Evolutionary conservation across 208 protist species (phyloP).

Genomic region (Borovskyia barvae): DNA sequence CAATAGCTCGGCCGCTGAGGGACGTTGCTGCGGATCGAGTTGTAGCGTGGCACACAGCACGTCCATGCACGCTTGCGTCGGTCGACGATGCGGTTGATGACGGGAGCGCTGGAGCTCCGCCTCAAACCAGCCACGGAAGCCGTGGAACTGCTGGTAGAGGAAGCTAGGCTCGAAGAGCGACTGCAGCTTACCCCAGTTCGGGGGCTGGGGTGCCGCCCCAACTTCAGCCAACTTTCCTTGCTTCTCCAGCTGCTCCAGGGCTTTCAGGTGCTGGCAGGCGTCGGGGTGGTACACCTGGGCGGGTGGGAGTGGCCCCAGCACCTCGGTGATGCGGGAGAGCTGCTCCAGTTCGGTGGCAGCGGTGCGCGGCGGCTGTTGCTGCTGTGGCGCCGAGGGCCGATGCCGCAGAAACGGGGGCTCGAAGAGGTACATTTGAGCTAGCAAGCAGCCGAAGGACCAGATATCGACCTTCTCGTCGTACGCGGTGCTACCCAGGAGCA

Average conservation of each 20-base stretch:
- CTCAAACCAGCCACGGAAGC: slow-evolving; percentile 74
- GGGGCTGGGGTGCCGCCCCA: slow-evolving; percentile 3
- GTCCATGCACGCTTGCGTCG: slow-evolving; percentile 62
- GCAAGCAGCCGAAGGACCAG: slow-evolving; percentile 93
- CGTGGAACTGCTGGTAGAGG: slow-evolving; percentile 55
- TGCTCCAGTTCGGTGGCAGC: slow-evolving; percentile 72
- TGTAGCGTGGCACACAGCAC: slow-evolving; percentile 76
- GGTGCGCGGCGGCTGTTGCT: slow-evolving; percentile 17
- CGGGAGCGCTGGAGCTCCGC: slow-evolving; percentile 50
- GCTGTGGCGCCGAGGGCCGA: slow-evolving; percentile 12
- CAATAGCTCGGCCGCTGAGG: slow-evolving; percentile 73
- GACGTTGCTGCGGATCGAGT: slow-evolving; percentile 62
- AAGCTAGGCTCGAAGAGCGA: slow-evolving; percentile 70
- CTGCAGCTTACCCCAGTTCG: slow-evolving; percentile 28
- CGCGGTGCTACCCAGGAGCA: slow-evolving; percentile 83
- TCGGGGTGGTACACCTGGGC: slow-evolving; percentile 37
- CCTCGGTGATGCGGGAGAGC: slow-evolving; percentile 63
- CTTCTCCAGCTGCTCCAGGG: slow-evolving; percentile 40
- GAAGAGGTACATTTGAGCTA: slow-evolving; percentile 94
- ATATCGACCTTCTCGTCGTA: slow-evolving; percentile 93
- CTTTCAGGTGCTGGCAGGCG: slow-evolving; percentile 43
- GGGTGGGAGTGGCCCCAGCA: slow-evolving; percentile 62
- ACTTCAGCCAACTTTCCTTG: slow-evolving; percentile 11
- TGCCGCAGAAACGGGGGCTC: slow-evolving; percentile 76
- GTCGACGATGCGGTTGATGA: slow-evolving; percentile 36